Conservation (phyloP, 768 basidiomycete species). For the Goffeauzyma gilvescens region DNA sequence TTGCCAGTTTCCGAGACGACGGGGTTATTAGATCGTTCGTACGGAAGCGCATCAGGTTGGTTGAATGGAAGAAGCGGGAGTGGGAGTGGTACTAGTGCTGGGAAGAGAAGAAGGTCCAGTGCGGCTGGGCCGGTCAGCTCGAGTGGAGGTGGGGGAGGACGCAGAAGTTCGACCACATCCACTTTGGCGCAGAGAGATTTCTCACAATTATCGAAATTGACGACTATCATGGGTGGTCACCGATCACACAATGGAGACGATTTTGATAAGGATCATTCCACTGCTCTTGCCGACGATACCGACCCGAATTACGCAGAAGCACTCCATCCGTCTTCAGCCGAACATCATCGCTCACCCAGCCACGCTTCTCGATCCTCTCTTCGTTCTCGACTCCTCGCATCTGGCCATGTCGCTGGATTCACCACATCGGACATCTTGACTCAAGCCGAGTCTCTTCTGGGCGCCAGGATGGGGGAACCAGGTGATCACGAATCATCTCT, state of each 20-base stretch:
- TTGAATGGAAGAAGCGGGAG: no score
- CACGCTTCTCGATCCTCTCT: background rate
- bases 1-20: no score
- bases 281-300: background rate
- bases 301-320: background rate
- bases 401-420: background rate
- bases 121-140: no score
- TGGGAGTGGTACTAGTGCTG: no score
- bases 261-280: background rate
- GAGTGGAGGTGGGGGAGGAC: background rate
- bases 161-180: slow-evolving; percentile 4
- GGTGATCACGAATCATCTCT: slow-evolving; percentile 13
- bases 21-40: no score
- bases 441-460: slow-evolving; percentile 16
- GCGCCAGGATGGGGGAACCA: slow-evolving; percentile 15
- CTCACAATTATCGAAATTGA: slow-evolving; percentile 4
- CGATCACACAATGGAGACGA: slow-evolving; percentile 1
- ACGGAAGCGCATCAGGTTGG: no score
- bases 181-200: slow-evolving; percentile 1
- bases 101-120: no score
- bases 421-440: slow-evolving; percentile 8
- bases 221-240: slow-evolving; percentile 6
- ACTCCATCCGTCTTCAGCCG: no score
- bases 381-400: slow-evolving; percentile 1
- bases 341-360: background rate